A percentile compares a stretch with the other conserved stretches of the same genome.
Conservation (phyloP, 768 basidiomycete species). For the Tulasnella sp. region DNA sequence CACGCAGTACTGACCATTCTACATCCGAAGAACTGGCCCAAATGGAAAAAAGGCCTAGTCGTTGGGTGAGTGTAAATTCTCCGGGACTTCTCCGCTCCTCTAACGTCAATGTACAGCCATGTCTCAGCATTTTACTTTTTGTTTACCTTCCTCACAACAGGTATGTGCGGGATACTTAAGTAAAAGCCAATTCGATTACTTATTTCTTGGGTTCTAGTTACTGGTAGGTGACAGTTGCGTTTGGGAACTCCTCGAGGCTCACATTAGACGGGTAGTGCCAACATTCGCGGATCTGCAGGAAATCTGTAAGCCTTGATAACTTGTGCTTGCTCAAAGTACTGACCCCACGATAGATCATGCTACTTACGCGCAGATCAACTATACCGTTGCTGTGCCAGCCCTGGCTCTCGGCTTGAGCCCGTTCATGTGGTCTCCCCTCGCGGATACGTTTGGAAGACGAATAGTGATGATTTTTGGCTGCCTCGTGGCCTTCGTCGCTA, state of each 20-base stretch:
- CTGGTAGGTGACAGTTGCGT: background rate
- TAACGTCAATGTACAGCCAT: constrained; percentile 1
- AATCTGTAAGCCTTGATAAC: constrained; percentile 4
- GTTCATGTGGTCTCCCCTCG: constrained; percentile 18
- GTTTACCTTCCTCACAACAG: constrained; percentile 18
- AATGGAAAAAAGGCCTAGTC: background rate
- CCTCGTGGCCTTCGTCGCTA: constrained; percentile 15
- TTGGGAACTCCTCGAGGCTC: background rate
- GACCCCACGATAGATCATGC: constrained; percentile 13
- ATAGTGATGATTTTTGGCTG: constrained; percentile 16
- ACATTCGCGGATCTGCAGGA: constrained; percentile 13
- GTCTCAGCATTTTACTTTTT: constrained; percentile 18
- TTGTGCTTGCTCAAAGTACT: too few species aligned
- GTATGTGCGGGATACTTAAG: background rate
- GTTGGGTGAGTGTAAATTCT: constrained; percentile 1
- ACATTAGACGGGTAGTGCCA: constrained; percentile 1
- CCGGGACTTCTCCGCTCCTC: background rate
- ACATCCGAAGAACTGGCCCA: background rate
- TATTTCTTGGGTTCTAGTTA: background rate
- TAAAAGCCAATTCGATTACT: background rate
- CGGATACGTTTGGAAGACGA: constrained; percentile 15
- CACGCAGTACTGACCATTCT: background rate
- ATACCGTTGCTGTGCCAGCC: constrained; percentile 17
- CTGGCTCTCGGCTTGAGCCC: constrained; percentile 17
- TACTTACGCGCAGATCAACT: constrained; percentile 18